Evolutionary conservation across 2,329 filamentous ascomycete species (phyloP).

Genomic region (Talaromyces sp.): DNA sequence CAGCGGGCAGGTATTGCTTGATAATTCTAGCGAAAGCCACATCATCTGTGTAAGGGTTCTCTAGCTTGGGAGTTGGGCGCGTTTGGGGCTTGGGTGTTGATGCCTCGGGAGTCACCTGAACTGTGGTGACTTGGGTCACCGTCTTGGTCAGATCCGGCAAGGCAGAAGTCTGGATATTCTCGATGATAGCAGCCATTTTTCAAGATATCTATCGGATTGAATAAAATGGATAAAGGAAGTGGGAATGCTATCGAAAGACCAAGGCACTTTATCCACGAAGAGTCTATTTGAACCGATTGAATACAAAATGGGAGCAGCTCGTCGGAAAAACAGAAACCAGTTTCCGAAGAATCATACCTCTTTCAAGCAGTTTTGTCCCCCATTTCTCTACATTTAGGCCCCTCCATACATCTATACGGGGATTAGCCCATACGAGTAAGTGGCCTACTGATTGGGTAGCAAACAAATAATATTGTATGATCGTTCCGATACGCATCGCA

Average conservation of each 20-base stretch:
- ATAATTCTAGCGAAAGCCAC: constrained; percentile 2
- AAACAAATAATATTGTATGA: neutral
- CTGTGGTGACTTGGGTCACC: neutral
- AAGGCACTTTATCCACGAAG: neutral
- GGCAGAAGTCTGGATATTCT: neutral
- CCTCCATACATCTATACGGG: neutral
- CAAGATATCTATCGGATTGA: neutral
- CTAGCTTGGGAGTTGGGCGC: neutral
- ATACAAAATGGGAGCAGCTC: neutral
- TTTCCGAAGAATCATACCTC: neutral
- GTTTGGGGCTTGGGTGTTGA: neutral
- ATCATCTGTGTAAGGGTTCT: constrained; percentile 1
- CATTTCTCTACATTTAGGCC: neutral
- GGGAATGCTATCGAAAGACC: neutral
- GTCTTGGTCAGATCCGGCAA: neutral
- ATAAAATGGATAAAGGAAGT: neutral
- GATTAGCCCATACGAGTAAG: neutral
- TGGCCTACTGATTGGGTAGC: neutral
- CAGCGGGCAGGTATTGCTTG: neutral
- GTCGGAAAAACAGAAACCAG: neutral
- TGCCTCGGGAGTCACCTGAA: neutral
- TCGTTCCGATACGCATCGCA: neutral
- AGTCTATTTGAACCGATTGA: neutral
- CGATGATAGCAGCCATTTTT: neutral
- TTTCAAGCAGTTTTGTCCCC: neutral